Evolutionary conservation across 2,329 filamentous ascomycete species (phyloP).

Genomic region (Pestalotiopsis sp.): DNA sequence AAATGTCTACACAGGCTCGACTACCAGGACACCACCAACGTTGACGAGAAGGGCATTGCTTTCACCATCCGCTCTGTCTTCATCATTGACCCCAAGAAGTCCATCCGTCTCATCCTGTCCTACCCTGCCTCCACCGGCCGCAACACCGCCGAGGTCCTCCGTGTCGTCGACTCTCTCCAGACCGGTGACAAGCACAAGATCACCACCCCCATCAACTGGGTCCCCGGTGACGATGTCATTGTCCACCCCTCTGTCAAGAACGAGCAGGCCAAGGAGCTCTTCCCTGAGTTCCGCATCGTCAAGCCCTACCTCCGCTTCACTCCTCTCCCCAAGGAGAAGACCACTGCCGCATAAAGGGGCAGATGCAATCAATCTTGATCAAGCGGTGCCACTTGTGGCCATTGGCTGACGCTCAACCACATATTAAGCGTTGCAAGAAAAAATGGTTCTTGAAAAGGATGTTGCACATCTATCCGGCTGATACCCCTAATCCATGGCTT

Average conservation of each 20-base stretch:
- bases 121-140: constrained; percentile 91
- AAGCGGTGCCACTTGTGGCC: no score
- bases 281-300: constrained; percentile 73
- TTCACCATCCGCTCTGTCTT: constrained; percentile 96
- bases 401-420: no score
- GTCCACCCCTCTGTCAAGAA: constrained; percentile 83
- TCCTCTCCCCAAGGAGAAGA: constrained; percentile 60
- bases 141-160: constrained; percentile 78
- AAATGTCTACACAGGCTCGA: constrained; percentile 58
- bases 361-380: constrained; percentile 22
- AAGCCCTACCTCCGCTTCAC: constrained; percentile 79
- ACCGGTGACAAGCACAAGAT: constrained; percentile 86
- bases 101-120: constrained; percentile 87
- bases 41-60: constrained; percentile 80
- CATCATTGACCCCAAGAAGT: constrained; percentile 92
- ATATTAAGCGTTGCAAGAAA: neutral
- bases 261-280: constrained; percentile 84
- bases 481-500: neutral
- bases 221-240: constrained; percentile 87
- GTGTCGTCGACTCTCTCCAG: constrained; percentile 79
- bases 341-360: constrained; percentile 26
- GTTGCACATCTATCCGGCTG: neutral
- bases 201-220: constrained; percentile 90
- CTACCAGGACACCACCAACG: constrained; percentile 80
- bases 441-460: neutral